Percentiles rank a stretch among this genome's conserved stretches.
Conservation (phyloP, 305 asterid species). For the Andrographis paniculata region DNA sequence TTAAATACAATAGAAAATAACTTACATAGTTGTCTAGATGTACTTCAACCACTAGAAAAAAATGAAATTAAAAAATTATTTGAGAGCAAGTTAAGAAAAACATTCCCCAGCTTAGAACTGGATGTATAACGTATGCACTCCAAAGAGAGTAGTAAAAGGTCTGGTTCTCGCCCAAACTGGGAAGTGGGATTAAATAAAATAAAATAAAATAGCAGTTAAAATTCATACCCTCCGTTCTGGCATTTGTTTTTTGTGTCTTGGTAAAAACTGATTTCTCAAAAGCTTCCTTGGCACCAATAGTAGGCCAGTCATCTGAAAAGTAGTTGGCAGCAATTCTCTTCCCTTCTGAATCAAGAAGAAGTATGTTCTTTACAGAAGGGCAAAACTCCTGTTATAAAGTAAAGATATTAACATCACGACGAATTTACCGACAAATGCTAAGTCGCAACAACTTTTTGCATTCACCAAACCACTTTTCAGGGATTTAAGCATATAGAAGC, state of each 20-base stretch:
- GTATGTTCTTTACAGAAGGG: conserved; percentile 71
- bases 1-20: no score
- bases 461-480: neutral
- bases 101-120: no score
- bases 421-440: no score
- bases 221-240: conserved; percentile 64
- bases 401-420: conserved; percentile 15
- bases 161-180: neutral
- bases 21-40: neutral
- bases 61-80: no score
- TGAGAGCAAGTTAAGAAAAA: no score
- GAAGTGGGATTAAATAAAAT: neutral
- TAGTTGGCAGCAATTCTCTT: conserved; percentile 75
- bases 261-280: conserved; percentile 70
- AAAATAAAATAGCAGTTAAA: conserved; percentile 2
- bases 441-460: no score
- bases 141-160: no score
- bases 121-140: no score
- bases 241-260: conserved; percentile 81
- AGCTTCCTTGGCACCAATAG: conserved; percentile 56
- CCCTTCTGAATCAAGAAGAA: conserved; percentile 82
- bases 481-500: no score
- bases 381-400: conserved; percentile 41
- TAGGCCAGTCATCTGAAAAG: conserved; percentile 81
- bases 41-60: neutral